phyloP scores from a whole-genome alignment of 305 asterid genomes.

The Solanum aculeatissimum region DNA sequence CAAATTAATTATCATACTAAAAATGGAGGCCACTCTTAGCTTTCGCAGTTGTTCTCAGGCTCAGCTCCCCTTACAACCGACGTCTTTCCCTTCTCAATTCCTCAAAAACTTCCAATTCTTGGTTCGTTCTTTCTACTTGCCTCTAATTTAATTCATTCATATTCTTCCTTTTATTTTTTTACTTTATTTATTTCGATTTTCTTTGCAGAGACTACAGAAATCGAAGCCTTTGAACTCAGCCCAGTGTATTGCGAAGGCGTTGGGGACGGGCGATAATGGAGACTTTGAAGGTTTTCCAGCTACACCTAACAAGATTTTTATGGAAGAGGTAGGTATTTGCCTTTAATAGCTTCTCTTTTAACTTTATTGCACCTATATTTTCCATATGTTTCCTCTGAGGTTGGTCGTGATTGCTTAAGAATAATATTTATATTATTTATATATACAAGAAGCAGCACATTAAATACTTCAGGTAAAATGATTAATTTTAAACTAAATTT shows the following conservation, averaged over 20 bases:
- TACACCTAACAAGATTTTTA: slow-evolving; percentile 46
- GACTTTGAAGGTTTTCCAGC: slow-evolving; percentile 31
- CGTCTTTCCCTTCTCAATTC: background rate
- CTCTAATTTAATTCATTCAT: background rate
- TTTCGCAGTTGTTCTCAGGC: background rate
- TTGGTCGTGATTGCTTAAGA: background rate
- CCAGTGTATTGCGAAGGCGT: slow-evolving; percentile 26
- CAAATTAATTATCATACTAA: background rate
- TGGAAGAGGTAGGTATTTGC: slow-evolving; percentile 81
- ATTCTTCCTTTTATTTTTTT: background rate
- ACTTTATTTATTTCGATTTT: background rate
- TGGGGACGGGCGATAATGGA: slow-evolving; percentile 39
- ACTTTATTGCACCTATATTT: background rate
- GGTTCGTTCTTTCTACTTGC: background rate
- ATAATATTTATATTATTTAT: background rate
- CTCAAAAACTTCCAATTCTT: background rate
- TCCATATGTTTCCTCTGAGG: background rate
- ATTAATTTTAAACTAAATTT: background rate
- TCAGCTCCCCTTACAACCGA: background rate
- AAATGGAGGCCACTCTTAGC: slow-evolving; percentile 1
- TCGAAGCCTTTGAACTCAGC: slow-evolving; percentile 29
- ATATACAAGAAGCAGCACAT: background rate
- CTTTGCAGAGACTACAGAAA: slow-evolving; percentile 24
- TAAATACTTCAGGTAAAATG: background rate
- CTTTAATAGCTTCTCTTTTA: background rate